Evolutionary conservation across 2,329 filamentous ascomycete species (phyloP), one percentile per base, ranked within the genome.

Genomic region (Exophiala aquamarina): DNA sequence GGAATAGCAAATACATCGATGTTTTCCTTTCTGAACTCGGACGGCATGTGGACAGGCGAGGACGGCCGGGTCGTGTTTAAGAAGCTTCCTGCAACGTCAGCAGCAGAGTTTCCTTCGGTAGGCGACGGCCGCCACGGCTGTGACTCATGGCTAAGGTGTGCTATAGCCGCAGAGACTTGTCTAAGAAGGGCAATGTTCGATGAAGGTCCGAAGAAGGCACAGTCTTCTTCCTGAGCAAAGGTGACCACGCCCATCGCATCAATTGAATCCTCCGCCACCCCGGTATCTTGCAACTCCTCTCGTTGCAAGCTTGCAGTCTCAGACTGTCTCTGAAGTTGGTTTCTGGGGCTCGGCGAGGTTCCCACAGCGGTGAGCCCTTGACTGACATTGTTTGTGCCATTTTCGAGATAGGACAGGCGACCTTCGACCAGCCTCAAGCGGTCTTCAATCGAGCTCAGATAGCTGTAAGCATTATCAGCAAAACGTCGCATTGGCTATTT

Each of bases 391-490:
- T 31, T 28, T 4, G 41, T 34, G 15, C 45, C 20, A 19, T 18
- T 34, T 33, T 43, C 45, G 7, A 43, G 45, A 13, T 14, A 29
- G 15, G 44, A 33, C 13, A 47, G 44, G 13, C 44, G 44, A 18
- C 32, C 44, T 47, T 47, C 44, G n/a, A 41, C 44, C 31, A 41
- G 19, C 20, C 38, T 41, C 13, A 47, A 21, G 34, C 45, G 21
- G 20, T 36, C 38, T 18, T 48, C 45, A 32, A 43, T 48, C 14
- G 45, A 43, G 19, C 31, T 36, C 23, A 48, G 26, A 15, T 48
- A 42, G 17, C 45, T 43, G 13, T 7, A 17, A 18, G 13, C 18
- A 2, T 10, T 29, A 38, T 39, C 17, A 48, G 18, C 39, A 33
- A 14, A n/a, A 6, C 14, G 13, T 34, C n/a, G n/a, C 13, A n/a